Evolutionary conservation across 2,329 filamentous ascomycete genomes (phyloP), one percentile per base, ranked within the genome.

Genomic region (Chaetoscypha palmicola): DNA sequence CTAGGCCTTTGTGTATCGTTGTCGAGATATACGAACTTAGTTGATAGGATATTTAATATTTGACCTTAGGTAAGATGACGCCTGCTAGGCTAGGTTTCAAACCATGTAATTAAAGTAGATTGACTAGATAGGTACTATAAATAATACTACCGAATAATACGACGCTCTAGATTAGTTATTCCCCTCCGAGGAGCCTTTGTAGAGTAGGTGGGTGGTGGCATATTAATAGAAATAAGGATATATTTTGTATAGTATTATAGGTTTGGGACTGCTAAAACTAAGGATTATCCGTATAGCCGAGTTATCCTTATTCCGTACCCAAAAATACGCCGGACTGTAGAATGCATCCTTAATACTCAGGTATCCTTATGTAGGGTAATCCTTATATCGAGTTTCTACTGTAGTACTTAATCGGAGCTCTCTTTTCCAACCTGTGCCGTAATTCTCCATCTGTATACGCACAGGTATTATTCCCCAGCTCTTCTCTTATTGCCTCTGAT

Each of bases 401-500:
- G 32, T 47, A 47, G 30, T 52, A 52, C 20, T 43, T 48, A 10
- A 52, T 21, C 1, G 47, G 47, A 2, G 31, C 30, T 22, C 32
- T 45, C 12, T 46, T 48, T 28, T 40, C 35, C 36, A 52, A 19
- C 12, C 38, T 38, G 9, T 44, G 33, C 17, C 32, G n/a, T 5
- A 50, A 32, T 20, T 52, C 50, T 3, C 41, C 12, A 16, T 52
- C 45, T 2, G 38, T 45, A 45, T 50, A 52, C 5, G 45, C 47
- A 20, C 35, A 46, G 4, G 42, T 41, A 38, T 48, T 37, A 10
- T 37, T 8, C n/a, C 43, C 46, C 12, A 51, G 49, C 16, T 51
- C 49, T 39, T 46, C 49, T 17, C 37, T 31, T 43, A 51, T 41
- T 5, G 46, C 43, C 38, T 51, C 49, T 1, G 49, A 46, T 8